Conservation (phyloP, 2,329 filamentous ascomycete species). For the Herpotrichia juniperi region DNA sequence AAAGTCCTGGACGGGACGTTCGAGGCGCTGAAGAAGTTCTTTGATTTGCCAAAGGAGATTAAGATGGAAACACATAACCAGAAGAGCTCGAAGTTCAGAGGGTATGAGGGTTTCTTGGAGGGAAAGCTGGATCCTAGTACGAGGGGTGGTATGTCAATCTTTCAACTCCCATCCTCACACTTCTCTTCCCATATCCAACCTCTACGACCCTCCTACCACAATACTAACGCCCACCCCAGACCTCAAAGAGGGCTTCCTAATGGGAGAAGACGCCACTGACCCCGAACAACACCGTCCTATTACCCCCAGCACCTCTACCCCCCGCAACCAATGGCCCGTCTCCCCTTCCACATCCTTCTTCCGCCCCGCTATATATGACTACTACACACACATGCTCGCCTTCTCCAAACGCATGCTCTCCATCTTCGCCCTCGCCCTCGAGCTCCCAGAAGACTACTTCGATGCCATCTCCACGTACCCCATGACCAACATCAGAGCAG, state of each 20-base stretch:
- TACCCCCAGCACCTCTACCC: slow-evolving; percentile 15
- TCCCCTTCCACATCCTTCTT: slow-evolving; percentile 34
- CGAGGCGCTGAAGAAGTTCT: slow-evolving; percentile 35
- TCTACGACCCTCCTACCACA: too few species aligned
- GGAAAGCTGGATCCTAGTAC: slow-evolving; percentile 44
- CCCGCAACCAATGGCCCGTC: slow-evolving; percentile 40
- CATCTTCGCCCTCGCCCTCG: slow-evolving; percentile 48
- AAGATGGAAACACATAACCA: slow-evolving; percentile 45
- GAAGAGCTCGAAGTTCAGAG: slow-evolving; percentile 41
- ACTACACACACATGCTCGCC: slow-evolving; percentile 36
- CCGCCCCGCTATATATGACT: slow-evolving; percentile 36
- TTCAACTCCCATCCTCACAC: too few species aligned
- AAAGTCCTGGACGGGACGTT: slow-evolving; percentile 35
- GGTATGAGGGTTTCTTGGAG: slow-evolving; percentile 45
- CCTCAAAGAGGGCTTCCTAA: slow-evolving; percentile 43
- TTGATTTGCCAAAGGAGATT: slow-evolving; percentile 33
- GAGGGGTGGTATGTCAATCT: slow-evolving; percentile 29
- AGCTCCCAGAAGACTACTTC: slow-evolving; percentile 47
- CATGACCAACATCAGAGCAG: slow-evolving; percentile 49
- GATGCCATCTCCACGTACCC: slow-evolving; percentile 47
- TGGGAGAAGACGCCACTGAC: slow-evolving; percentile 43
- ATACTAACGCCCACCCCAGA: slow-evolving; percentile 19
- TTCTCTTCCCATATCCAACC: background rate
- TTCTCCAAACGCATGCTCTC: slow-evolving; percentile 40
- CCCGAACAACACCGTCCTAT: slow-evolving; percentile 33